Evolutionary conservation across 2,329 filamentous ascomycete genomes (phyloP).

Genomic region (Dendrostoma leiphaemia): DNA sequence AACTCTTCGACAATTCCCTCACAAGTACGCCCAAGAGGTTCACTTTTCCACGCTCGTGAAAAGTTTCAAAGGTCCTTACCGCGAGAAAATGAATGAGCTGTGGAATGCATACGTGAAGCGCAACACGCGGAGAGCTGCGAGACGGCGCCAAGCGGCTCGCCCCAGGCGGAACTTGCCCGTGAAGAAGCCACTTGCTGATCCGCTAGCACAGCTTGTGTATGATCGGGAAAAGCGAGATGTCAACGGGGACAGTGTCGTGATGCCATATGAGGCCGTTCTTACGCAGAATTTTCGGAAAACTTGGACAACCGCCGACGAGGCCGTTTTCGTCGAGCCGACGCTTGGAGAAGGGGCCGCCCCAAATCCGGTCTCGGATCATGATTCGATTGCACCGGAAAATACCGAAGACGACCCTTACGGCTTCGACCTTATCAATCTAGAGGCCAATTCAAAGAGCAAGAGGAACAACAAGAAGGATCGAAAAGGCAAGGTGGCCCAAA

Average conservation of each 20-base stretch:
- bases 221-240: too few relatives aligned
- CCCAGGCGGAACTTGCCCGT: too few relatives aligned
- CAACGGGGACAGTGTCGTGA: not conserved
- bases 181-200: too few relatives aligned
- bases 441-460: not conserved
- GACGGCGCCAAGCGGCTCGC: not conserved
- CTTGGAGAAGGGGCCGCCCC: too few relatives aligned
- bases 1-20: not conserved
- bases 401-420: too few relatives aligned
- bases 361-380: too few relatives aligned
- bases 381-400: too few relatives aligned
- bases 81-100: not conserved
- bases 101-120: not conserved
- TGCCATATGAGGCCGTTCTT: not conserved
- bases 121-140: not conserved
- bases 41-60: not conserved
- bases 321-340: not conserved
- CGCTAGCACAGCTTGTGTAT: not conserved
- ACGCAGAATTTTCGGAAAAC: not conserved
- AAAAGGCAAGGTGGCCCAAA: too few relatives aligned
- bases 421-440: too few relatives aligned
- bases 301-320: not conserved
- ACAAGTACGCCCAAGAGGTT: not conserved
- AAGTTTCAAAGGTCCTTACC: not conserved
- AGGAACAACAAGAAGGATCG: too few relatives aligned